These are phyloP conservation scores for Microthlaspi erraticum DNA, from an alignment of 345 rosid genomes.

Conservation along the genomic window DNA sequence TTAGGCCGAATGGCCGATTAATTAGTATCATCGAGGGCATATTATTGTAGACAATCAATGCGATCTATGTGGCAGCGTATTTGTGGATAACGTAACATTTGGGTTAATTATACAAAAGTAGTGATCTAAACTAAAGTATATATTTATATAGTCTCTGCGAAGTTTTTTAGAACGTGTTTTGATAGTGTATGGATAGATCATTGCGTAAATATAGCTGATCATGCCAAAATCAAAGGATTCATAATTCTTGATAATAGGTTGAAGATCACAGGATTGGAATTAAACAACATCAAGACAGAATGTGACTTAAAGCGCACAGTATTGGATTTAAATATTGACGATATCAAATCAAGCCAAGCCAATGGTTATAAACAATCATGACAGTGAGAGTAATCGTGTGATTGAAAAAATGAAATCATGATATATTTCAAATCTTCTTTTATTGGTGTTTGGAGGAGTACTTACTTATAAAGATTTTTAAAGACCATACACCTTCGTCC, in stretches of 20 bases:
- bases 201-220: background rate
- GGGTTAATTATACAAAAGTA: background rate
- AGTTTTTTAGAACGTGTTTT: too few species aligned
- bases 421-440: background rate
- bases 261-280: background rate
- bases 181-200: background rate
- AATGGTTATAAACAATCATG: background rate
- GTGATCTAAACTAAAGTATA: background rate
- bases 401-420: background rate
- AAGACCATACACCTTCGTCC: too few species aligned
- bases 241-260: background rate
- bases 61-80: conserved; percentile 1
- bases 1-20: conserved; percentile 29
- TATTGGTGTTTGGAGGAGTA: background rate
- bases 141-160: background rate
- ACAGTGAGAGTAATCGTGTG: background rate
- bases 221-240: background rate
- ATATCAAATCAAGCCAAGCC: background rate
- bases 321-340: background rate
- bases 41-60: conserved; percentile 27
- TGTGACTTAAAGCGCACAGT: background rate
- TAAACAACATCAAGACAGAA: background rate
- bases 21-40: conserved; percentile 15
- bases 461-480: background rate
- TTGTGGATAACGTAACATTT: conserved; percentile 7